These are phyloP conservation scores for Physcia stellaris DNA, from an alignment of 495 filamentous ascomycete genomes.

Conservation along the genomic window DNA sequence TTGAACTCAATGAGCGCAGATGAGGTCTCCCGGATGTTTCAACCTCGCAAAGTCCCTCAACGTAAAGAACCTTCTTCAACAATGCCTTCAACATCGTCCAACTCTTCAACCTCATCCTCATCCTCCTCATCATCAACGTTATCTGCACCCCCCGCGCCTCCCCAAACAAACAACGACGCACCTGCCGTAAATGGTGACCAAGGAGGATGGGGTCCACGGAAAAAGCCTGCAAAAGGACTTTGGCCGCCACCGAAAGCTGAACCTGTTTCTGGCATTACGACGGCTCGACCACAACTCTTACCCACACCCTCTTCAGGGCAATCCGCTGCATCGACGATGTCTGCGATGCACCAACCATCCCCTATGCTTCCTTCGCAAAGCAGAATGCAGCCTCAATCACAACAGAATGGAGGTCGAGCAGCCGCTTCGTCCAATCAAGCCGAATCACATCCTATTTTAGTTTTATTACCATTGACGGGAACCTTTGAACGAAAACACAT, in stretches of 20 bases:
- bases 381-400: slow-evolving; percentile 38
- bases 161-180: slow-evolving; percentile 37
- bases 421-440: slow-evolving; percentile 35
- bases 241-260: slow-evolving; percentile 65
- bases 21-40: slow-evolving; percentile 78
- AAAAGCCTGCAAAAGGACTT: slow-evolving; percentile 58
- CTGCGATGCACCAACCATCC: slow-evolving; percentile 61
- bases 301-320: slow-evolving; percentile 52
- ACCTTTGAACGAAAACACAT: slow-evolving; percentile 97
- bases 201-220: slow-evolving; percentile 37
- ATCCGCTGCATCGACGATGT: slow-evolving; percentile 51
- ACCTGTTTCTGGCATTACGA: slow-evolving; percentile 48
- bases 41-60: slow-evolving; percentile 71
- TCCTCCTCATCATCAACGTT: slow-evolving; percentile 44
- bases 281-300: slow-evolving; percentile 46
- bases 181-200: slow-evolving; percentile 27
- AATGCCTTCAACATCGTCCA: slow-evolving; percentile 55
- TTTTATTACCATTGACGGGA: slow-evolving; percentile 73
- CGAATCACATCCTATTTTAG: slow-evolving; percentile 60
- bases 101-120: slow-evolving; percentile 51
- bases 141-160: slow-evolving; percentile 28
- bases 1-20: slow-evolving; percentile 73
- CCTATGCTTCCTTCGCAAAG: slow-evolving; percentile 63
- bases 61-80: slow-evolving; percentile 84
- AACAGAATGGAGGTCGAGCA: slow-evolving; percentile 51